phyloP scores from a whole-genome alignment of 1,284 basidiomycete species.

The Ustilago lituana region DNA sequence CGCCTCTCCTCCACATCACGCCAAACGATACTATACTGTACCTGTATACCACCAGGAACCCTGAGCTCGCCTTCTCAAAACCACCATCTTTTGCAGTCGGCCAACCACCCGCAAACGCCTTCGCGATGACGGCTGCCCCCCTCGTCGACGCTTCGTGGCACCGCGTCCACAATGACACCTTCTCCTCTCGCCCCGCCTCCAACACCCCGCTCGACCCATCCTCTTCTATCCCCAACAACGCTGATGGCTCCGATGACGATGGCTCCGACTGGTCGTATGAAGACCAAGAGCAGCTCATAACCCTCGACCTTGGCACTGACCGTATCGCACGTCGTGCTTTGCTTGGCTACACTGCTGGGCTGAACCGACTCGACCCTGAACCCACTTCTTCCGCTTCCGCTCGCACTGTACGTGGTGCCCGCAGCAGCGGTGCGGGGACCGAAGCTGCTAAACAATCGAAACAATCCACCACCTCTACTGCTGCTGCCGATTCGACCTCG shows the following conservation, averaged over 20 bases:
- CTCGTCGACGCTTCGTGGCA: constrained; percentile 32
- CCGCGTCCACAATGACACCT: constrained; percentile 20
- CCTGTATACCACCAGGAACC: too few relatives aligned
- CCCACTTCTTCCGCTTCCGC: not conserved
- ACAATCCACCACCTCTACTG: not conserved
- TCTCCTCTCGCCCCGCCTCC: constrained; percentile 5
- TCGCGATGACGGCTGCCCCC: constrained; percentile 11
- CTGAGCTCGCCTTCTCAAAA: too few relatives aligned
- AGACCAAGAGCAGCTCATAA: constrained; percentile 33
- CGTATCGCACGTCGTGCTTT: constrained; percentile 22
- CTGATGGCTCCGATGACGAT: constrained; percentile 3
- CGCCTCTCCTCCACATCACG: constrained; percentile 15
- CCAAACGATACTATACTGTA: too few relatives aligned
- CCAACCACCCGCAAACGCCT: too few relatives aligned
- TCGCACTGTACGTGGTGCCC: not conserved
- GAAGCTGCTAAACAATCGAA: constrained; percentile 1
- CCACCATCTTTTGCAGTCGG: too few relatives aligned
- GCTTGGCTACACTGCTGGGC: constrained; percentile 19
- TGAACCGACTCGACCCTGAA: constrained; percentile 4
- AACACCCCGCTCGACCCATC: constrained; percentile 18
- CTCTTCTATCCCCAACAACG: not conserved
- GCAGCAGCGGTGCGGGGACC: too few relatives aligned
- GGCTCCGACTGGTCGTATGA: constrained; percentile 34
- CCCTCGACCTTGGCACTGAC: constrained; percentile 35
- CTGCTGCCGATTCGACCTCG: not conserved